Percentiles rank a stretch among this genome's conserved stretches.
Evolutionary conservation across 2,329 filamentous ascomycete genomes (phyloP).

Genomic region (Colletotrichum eleusines): DNA sequence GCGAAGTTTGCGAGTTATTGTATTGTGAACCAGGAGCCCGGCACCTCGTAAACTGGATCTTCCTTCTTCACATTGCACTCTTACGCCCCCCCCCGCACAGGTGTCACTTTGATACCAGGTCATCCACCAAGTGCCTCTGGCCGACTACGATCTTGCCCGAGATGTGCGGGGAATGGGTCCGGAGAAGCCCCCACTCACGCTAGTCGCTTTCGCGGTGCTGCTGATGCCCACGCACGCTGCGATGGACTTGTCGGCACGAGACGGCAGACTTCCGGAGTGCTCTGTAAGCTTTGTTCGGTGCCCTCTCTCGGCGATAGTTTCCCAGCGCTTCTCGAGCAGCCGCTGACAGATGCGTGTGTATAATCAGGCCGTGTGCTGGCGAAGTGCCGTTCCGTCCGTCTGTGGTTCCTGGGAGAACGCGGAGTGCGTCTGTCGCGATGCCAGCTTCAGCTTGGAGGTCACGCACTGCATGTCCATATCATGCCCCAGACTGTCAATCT

Average conservation of each 20-base stretch:
- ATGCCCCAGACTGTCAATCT: conserved; percentile 23
- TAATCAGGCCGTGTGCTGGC: conserved; percentile 17
- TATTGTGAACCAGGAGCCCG: too few relatives aligned
- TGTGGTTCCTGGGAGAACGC: conserved; percentile 21
- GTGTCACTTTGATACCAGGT: not conserved
- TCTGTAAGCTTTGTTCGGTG: not conserved
- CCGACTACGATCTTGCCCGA: not conserved
- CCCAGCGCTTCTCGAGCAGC: not conserved
- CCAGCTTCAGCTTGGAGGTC: conserved; percentile 8
- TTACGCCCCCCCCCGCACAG: not conserved
- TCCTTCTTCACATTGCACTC: not conserved
- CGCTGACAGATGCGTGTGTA: not conserved
- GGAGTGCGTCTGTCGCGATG: conserved; percentile 14
- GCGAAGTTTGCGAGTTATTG: not conserved
- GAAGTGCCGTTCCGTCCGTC: not conserved
- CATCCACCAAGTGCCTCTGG: not conserved
- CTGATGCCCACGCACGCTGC: not conserved
- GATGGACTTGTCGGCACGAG: conserved; percentile 11
- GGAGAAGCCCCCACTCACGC: not conserved
- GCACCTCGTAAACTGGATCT: not conserved
- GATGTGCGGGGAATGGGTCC: conserved; percentile 2
- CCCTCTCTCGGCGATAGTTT: not conserved
- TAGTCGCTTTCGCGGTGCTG: not conserved
- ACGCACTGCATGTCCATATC: conserved; percentile 26
- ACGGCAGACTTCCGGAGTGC: conserved; percentile 11